A percentile compares a stretch with the other conserved stretches of the same genome.
Conservation (phyloP, 2,329 filamentous ascomycete species). For the Botrytis galanthina region DNA sequence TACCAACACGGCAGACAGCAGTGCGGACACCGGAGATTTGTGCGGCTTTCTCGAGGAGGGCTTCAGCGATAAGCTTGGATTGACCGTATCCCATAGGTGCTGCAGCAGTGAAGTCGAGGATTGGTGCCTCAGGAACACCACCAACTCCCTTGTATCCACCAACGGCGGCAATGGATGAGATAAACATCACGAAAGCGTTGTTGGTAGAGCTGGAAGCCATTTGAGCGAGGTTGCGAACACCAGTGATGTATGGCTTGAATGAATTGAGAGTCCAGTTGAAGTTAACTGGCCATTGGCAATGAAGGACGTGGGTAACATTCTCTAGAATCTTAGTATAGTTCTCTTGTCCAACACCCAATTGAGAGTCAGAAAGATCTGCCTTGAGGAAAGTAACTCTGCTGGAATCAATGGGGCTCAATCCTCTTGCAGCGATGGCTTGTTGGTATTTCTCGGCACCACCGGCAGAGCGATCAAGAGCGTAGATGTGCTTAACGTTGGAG, state of each 20-base stretch:
- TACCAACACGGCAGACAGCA: slow-evolving; percentile 46
- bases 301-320: slow-evolving; percentile 43
- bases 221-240: slow-evolving; percentile 41
- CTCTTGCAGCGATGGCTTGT: slow-evolving; percentile 39
- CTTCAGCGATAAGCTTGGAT: slow-evolving; percentile 30
- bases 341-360: slow-evolving; percentile 47
- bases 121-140: slow-evolving; percentile 40
- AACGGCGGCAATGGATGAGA: slow-evolving; percentile 31
- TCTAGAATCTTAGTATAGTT: slow-evolving; percentile 24
- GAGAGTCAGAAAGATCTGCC: slow-evolving; percentile 46
- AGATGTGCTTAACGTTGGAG: slow-evolving; percentile 42
- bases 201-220: slow-evolving; percentile 19
- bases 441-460: slow-evolving; percentile 44
- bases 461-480: slow-evolving; percentile 47
- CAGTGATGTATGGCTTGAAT: slow-evolving; percentile 41
- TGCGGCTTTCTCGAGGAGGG: slow-evolving; percentile 45
- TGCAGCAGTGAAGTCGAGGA: slow-evolving; percentile 40
- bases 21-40: slow-evolving; percentile 41
- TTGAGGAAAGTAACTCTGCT: slow-evolving; percentile 48
- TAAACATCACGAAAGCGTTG: slow-evolving; percentile 28
- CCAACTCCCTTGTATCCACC: slow-evolving; percentile 26
- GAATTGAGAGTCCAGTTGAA: slow-evolving; percentile 37
- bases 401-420: slow-evolving; percentile 38
- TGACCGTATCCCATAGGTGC: slow-evolving; percentile 38
- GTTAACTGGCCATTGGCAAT: slow-evolving; percentile 45